phyloP scores from a whole-genome alignment of 2,329 filamentous ascomycete species.

The Aspergillus pseudonomiae region DNA sequence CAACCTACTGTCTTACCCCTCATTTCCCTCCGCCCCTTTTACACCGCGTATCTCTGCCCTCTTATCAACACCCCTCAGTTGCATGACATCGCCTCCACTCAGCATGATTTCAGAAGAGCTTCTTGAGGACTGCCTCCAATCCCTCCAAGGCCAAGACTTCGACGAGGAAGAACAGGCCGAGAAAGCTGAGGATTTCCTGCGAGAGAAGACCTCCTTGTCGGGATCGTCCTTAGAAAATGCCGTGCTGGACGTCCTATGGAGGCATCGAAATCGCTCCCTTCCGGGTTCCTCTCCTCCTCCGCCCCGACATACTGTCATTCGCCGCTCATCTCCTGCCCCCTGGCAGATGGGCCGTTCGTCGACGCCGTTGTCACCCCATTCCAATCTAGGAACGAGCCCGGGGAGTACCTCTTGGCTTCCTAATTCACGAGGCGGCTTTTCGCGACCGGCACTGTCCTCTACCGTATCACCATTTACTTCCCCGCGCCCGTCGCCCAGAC shows the following conservation, averaged over 20 bases:
- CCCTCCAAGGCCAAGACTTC: slow-evolving; percentile 78
- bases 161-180: slow-evolving; percentile 97
- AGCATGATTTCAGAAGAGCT: slow-evolving; percentile 90
- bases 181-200: slow-evolving; percentile 81
- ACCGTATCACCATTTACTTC: slow-evolving; percentile 90
- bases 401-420: slow-evolving; percentile 79
- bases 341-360: slow-evolving; percentile 78
- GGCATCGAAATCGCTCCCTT: slow-evolving; percentile 45
- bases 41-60: slow-evolving; percentile 12
- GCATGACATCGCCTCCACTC: slow-evolving; percentile 18
- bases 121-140: slow-evolving; percentile 86
- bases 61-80: slow-evolving; percentile 10
- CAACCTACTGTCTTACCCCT: slow-evolving; percentile 14
- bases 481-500: slow-evolving; percentile 85
- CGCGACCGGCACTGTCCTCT: slow-evolving; percentile 73
- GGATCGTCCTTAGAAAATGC: slow-evolving; percentile 84
- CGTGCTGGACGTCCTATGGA: slow-evolving; percentile 86
- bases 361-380: slow-evolving; percentile 82
- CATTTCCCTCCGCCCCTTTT: slow-evolving; percentile 16
- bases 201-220: slow-evolving; percentile 73
- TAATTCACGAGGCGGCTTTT: slow-evolving; percentile 72
- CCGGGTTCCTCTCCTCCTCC: slow-evolving; percentile 77
- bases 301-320: slow-evolving; percentile 84
- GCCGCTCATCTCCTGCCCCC: slow-evolving; percentile 86
- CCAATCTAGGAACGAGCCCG: slow-evolving; percentile 75